A percentile compares a stretch with the other conserved stretches of the same genome.
phyloP scores from a whole-genome alignment of 2,329 filamentous ascomycete species.

The Penicillium olsonii region DNA sequence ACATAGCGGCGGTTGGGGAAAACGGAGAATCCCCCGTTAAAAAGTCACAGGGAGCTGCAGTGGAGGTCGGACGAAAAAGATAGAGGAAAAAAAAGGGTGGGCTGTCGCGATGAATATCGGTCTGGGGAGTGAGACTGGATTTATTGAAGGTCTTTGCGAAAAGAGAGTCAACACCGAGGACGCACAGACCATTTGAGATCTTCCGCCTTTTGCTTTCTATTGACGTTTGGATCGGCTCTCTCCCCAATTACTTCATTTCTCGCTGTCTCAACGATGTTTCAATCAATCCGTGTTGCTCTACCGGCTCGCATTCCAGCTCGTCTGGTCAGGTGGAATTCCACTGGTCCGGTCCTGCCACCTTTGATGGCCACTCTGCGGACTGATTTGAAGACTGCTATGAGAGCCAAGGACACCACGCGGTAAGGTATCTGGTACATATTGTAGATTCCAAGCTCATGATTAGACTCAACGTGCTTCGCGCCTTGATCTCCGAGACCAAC shows the following conservation, averaged over 20 bases:
- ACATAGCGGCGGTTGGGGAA: constrained; percentile 37
- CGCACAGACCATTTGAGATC: constrained; percentile 36
- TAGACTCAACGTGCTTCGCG: constrained; percentile 51
- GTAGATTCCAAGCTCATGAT: neutral
- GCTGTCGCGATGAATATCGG: constrained; percentile 9
- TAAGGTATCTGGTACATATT: constrained; percentile 18
- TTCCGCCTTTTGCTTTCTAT: constrained; percentile 22
- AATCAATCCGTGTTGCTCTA: constrained; percentile 28
- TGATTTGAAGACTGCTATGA: constrained; percentile 53
- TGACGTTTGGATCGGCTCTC: neutral
- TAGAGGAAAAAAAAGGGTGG: constrained; percentile 9
- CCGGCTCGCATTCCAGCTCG: constrained; percentile 27
- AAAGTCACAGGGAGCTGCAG: constrained; percentile 15
- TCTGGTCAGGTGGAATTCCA: constrained; percentile 44
- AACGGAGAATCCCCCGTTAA: constrained; percentile 23
- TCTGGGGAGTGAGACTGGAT: constrained; percentile 12
- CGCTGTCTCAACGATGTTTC: constrained; percentile 32
- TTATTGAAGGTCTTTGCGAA: constrained; percentile 23
- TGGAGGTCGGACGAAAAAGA: constrained; percentile 8
- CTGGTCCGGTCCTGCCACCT: constrained; percentile 40
- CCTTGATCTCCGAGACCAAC: constrained; percentile 52
- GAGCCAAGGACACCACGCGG: constrained; percentile 50
- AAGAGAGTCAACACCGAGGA: constrained; percentile 25
- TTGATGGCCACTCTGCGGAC: constrained; percentile 47
- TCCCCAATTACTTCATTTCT: constrained; percentile 4